These are phyloP conservation scores for Noccaea caerulescens DNA, from an alignment of 345 rosid genomes.

Conservation along the genomic window DNA sequence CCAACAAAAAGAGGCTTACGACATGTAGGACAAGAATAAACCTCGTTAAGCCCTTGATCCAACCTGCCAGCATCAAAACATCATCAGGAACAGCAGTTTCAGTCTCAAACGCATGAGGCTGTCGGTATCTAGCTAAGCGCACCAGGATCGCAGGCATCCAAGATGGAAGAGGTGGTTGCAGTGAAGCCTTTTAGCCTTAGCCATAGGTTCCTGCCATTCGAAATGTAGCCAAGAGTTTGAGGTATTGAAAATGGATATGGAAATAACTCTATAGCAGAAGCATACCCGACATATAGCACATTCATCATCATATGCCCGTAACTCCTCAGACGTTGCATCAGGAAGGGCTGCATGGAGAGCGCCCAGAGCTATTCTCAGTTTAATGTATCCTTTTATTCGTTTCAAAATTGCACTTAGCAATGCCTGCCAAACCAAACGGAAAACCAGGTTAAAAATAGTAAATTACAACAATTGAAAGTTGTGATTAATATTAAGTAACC, in stretches of 20 bases:
- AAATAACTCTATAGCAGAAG: conserved; percentile 23
- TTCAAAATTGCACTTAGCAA: conserved; percentile 87
- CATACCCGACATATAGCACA: conserved; percentile 99
- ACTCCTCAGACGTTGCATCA: conserved; percentile 92
- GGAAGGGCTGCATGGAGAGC: conserved; percentile 99
- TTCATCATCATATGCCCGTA: conserved; percentile 88
- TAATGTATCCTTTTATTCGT: conserved; percentile 85
- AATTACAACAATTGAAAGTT: conserved; percentile 13
- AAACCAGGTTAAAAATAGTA: conserved; percentile 2
- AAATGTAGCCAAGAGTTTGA: conserved; percentile 38
- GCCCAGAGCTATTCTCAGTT: conserved; percentile 82
- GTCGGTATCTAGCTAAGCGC: conserved; percentile 37
- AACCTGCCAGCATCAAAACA: conserved; percentile 65
- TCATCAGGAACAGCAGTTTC: conserved; percentile 39
- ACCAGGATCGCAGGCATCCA: conserved; percentile 99
- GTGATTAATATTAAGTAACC: conserved; percentile 24
- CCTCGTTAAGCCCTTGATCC: conserved; percentile 97
- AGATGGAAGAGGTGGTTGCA: conserved; percentile 98
- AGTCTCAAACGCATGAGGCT: conserved; percentile 8
- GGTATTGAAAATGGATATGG: conserved; percentile 26
- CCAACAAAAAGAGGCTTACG: conserved; percentile 90
- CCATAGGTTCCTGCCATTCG: conserved; percentile 94
- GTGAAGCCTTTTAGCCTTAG: conserved; percentile 88
- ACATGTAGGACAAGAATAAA: conserved; percentile 95
- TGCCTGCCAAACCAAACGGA: conserved; percentile 62